phyloP scores from a whole-genome alignment of 129 eudicot genomes.

The Arctium lappa region DNA sequence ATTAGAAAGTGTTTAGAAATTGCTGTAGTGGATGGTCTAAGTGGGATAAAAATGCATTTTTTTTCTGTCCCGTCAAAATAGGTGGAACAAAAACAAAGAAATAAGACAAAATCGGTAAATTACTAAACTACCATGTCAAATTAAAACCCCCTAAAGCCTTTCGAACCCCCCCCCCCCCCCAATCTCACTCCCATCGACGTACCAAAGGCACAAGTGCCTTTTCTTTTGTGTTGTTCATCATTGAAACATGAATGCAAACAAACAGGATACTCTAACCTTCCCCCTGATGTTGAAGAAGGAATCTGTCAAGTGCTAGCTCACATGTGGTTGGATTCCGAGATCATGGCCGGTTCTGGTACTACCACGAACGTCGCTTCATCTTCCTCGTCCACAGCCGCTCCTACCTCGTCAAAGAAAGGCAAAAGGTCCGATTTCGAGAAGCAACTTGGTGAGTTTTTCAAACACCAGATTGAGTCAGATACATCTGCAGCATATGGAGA shows the following conservation, averaged over 20 bases:
- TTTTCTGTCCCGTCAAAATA: not conserved
- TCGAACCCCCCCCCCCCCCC: too few relatives aligned
- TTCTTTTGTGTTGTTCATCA: not conserved
- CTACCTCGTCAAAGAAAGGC: slow-evolving; percentile 35
- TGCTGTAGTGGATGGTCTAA: too few relatives aligned
- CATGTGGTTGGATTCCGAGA: slow-evolving; percentile 38
- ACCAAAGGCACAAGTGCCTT: not conserved
- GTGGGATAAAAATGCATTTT: not conserved
- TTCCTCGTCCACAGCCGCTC: slow-evolving; percentile 26
- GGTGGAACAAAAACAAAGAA: too few relatives aligned
- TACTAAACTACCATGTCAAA: too few relatives aligned
- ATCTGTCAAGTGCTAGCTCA: slow-evolving; percentile 38
- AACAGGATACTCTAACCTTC: slow-evolving; percentile 36
- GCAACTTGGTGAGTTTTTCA: slow-evolving; percentile 37
- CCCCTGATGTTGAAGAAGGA: slow-evolving; percentile 40
- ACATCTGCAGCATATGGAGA: slow-evolving; percentile 39
- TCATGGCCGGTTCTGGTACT: slow-evolving; percentile 26
- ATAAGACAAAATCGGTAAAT: too few relatives aligned
- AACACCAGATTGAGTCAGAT: slow-evolving; percentile 31
- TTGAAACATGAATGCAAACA: not conserved
- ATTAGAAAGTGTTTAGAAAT: too few relatives aligned
- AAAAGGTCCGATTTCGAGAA: slow-evolving; percentile 34
- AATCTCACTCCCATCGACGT: too few relatives aligned
- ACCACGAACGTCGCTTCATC: slow-evolving; percentile 22
- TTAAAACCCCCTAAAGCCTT: too few relatives aligned